Conservation (phyloP, 192 early-diverging fungal species). For the Linnemannia schmuckeri region DNA sequence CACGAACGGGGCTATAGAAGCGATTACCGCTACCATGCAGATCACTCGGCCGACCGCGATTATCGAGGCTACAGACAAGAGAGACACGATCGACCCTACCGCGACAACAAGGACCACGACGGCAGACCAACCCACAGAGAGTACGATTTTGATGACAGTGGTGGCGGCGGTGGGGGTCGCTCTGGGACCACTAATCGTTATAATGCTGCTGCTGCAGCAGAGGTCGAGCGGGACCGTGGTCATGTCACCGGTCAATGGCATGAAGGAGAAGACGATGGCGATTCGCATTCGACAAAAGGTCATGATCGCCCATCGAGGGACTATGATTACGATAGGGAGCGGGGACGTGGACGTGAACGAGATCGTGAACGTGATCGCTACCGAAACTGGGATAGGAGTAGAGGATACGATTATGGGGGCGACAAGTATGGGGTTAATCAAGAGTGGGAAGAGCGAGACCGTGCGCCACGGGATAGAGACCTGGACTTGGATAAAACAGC, state of each 20-base stretch:
- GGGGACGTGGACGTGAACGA: constrained; percentile 18
- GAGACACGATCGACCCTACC: constrained; percentile 33
- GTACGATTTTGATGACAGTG: constrained; percentile 30
- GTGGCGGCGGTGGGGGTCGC: neutral
- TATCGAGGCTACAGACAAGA: constrained; percentile 28
- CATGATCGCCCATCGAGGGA: constrained; percentile 25
- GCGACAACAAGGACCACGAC: constrained; percentile 34
- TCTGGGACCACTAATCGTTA: neutral
- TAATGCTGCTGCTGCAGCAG: constrained; percentile 12
- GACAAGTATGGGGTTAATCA: neutral
- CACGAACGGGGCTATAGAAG: constrained; percentile 37
- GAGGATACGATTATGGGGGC: constrained; percentile 10
- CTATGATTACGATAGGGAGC: constrained; percentile 28
- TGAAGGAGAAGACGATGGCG: constrained; percentile 46
- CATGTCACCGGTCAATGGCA: constrained; percentile 17
- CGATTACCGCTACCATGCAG: constrained; percentile 37
- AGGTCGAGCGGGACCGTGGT: constrained; percentile 30
- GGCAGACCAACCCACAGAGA: constrained; percentile 23
- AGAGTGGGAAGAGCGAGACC: constrained; percentile 19
- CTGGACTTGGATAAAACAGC: constrained; percentile 1
- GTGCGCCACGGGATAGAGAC: constrained; percentile 26
- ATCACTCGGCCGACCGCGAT: constrained; percentile 33
- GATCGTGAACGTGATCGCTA: constrained; percentile 27
- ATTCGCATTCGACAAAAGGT: constrained; percentile 24
- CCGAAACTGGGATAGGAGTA: constrained; percentile 17